Evolutionary conservation across 2,329 filamentous ascomycete genomes (phyloP), one percentile per base, ranked within the genome.

Genomic region (Sclerotinia spermophila): DNA sequence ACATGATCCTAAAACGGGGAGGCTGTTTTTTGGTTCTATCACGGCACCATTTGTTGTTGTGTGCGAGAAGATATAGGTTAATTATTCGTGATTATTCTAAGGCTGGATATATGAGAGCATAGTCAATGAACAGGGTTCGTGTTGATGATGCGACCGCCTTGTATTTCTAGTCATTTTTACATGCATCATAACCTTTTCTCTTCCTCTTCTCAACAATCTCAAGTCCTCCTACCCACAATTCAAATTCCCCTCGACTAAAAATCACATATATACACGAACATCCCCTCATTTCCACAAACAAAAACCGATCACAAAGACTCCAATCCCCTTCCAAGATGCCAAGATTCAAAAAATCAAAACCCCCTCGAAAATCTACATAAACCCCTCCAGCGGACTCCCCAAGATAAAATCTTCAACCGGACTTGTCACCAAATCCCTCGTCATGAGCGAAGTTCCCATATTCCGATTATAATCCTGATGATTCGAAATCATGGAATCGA

Each of bases 1-100:
- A 35, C 68, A 70, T 59, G 68, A 70, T 27, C 45, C 30, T 17
- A 70, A 48, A 21, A 67, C 61, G 6, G 60, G 48, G 0, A 45
- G 40, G 33, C 44, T 65, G 2, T 59, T 66, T 19, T 33, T 70
- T 27, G 68, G 61, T 33, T 42, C n/a, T 21, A 17, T 58, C 17
- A 24, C 4, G 5, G 21, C 60, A 10, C 38, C 30, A 3, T 67
- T 45, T 44, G 2, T 70, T 7, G 40, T 51, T 21, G 61, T 70
- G 19, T 67, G 60, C 19, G 30, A 67, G 17, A 53, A 19, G 19
- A 2, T 1, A 30, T 53, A 51, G 24, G 5, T 38, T 4, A 15
- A 15, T 19, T 27, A 21, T 19, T 21, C 8, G 3, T 3, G 33
- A 19, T 17, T 15, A 38, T n/a, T 17, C 19, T 33, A 35, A 53